phyloP scores from a whole-genome alignment of 73 alveolate genomes.

The Breviolum minutum region DNA sequence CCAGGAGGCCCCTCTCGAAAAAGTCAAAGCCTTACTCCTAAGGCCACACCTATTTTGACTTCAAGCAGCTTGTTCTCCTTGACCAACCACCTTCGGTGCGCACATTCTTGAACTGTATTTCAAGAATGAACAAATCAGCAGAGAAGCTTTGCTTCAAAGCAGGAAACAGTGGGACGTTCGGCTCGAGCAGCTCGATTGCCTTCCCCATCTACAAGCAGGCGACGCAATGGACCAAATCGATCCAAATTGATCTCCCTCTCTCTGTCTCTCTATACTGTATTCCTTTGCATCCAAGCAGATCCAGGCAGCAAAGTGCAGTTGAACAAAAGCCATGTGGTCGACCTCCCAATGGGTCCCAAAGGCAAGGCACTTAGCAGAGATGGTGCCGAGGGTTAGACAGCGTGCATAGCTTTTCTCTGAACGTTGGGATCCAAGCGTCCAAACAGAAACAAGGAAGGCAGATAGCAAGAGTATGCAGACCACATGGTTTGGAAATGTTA shows the following conservation, averaged over 20 bases:
- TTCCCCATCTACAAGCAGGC: slow-evolving; percentile 51
- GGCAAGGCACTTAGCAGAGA: slow-evolving; percentile 1
- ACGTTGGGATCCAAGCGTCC: too few species aligned
- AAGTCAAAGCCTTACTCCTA: too few species aligned
- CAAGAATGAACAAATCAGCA: too few species aligned
- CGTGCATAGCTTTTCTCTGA: background rate
- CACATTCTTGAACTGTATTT: background rate
- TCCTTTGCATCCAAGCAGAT: background rate
- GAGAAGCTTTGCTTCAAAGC: background rate
- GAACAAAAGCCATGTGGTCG: background rate
- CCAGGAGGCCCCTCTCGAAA: too few species aligned
- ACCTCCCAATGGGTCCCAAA: slow-evolving; percentile 32
- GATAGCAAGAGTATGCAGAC: too few species aligned
- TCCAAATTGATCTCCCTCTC: too few species aligned
- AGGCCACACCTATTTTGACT: slow-evolving; percentile 81
- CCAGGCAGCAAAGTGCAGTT: slow-evolving; percentile 20
- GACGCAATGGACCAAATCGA: background rate
- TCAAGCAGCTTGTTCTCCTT: slow-evolving; percentile 85
- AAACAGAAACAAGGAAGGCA: too few species aligned
- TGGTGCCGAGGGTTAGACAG: background rate
- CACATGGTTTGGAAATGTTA: too few species aligned
- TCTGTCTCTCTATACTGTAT: too few species aligned
- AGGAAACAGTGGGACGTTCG: slow-evolving; percentile 45
- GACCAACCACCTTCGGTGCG: slow-evolving; percentile 93
- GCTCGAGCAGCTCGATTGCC: slow-evolving; percentile 60